Conservation (phyloP, 2,329 filamentous ascomycete genomes). For the Apiospora aurea region DNA sequence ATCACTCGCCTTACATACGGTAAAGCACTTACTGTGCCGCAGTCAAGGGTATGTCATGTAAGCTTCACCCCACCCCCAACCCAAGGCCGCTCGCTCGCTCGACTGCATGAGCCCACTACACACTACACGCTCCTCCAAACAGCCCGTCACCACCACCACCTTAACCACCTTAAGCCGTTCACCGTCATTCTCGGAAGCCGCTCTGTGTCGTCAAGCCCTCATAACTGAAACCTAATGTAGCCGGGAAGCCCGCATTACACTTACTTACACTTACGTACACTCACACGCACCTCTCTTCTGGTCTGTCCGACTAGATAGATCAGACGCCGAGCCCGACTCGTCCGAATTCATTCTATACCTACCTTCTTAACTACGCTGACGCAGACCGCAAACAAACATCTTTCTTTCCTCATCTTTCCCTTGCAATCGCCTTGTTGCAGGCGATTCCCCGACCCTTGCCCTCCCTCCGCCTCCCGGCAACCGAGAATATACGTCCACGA, state of each 20-base stretch:
- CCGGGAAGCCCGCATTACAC: neutral
- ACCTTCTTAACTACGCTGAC: neutral
- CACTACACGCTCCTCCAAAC: neutral
- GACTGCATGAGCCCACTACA: neutral
- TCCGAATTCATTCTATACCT: slow-evolving; percentile 1
- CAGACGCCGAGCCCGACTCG: slow-evolving; percentile 7
- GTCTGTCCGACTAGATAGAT: slow-evolving; percentile 2
- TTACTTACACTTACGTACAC: no score
- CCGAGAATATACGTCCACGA: slow-evolving; percentile 38
- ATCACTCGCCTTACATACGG: neutral
- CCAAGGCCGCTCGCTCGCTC: neutral
- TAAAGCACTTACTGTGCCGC: neutral
- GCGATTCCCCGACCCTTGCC: neutral
- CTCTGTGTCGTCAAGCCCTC: slow-evolving; percentile 1
- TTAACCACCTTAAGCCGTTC: slow-evolving; percentile 8
- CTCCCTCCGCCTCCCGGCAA: neutral
- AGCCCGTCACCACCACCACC: neutral
- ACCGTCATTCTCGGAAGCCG: neutral
- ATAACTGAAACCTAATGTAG: slow-evolving; percentile 21
- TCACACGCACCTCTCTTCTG: neutral
- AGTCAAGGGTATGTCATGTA: slow-evolving; percentile 11
- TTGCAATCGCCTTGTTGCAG: neutral
- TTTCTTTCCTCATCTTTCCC: neutral
- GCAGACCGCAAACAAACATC: neutral
- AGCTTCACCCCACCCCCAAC: slow-evolving; percentile 5